phyloP scores from a whole-genome alignment of 208 protist genomes.

The Trypanosoma vivax region DNA sequence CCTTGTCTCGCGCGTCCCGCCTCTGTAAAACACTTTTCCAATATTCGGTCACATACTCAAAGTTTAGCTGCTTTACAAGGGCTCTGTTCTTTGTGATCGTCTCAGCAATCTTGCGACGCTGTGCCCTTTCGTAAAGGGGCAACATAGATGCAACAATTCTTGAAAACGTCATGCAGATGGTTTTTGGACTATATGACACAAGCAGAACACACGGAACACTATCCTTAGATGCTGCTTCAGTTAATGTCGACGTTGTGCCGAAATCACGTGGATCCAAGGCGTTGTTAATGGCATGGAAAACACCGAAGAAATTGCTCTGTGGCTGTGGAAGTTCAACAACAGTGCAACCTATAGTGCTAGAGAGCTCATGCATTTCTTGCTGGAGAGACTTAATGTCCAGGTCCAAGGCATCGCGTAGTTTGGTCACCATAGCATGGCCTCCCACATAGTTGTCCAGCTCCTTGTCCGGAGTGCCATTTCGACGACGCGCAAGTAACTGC shows the following conservation, averaged over 20 bases:
- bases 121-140: slow-evolving; percentile 49
- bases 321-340: slow-evolving; percentile 36
- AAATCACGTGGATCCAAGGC: slow-evolving; percentile 22
- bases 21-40: slow-evolving; percentile 58
- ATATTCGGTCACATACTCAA: slow-evolving; percentile 36
- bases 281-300: slow-evolving; percentile 43
- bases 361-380: slow-evolving; percentile 17
- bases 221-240: no score
- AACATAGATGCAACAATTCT: slow-evolving; percentile 59
- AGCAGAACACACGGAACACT: slow-evolving; percentile 49
- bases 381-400: slow-evolving; percentile 17
- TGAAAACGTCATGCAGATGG: slow-evolving; percentile 41
- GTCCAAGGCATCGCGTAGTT: slow-evolving; percentile 19
- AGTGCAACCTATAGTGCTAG: background rate
- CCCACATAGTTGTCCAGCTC: slow-evolving; percentile 15
- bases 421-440: slow-evolving; percentile 11
- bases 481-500: slow-evolving; percentile 21
- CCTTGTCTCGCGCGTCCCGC: slow-evolving; percentile 29
- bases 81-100: slow-evolving; percentile 26
- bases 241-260: background rate
- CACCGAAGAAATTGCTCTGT: slow-evolving; percentile 41
- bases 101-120: slow-evolving; percentile 25
- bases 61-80: slow-evolving; percentile 27
- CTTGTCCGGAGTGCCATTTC: slow-evolving; percentile 3
- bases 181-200: slow-evolving; percentile 42